Conservation (phyloP, 345 rosid species). For the Hibiscus syriacus region DNA sequence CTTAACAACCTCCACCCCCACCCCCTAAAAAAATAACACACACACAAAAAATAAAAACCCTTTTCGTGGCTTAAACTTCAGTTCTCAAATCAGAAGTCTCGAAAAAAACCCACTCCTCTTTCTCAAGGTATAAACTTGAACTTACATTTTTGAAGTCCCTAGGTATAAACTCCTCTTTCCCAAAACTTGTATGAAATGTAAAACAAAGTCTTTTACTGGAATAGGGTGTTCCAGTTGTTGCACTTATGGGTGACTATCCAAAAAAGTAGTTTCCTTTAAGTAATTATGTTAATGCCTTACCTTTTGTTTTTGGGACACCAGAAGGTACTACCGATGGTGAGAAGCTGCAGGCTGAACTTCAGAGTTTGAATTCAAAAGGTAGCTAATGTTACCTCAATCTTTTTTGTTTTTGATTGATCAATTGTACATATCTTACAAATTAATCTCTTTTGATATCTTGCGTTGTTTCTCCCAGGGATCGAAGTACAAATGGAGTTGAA, state of each 20-base stretch:
- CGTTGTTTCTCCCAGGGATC: conserved; percentile 36
- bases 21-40: too few relatives aligned
- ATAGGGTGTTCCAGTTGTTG: neutral
- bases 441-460: too few relatives aligned
- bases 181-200: too few relatives aligned
- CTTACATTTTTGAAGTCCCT: too few relatives aligned
- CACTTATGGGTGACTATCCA: neutral
- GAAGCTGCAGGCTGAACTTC: conserved; percentile 65
- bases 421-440: neutral
- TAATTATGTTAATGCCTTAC: neutral
- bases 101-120: neutral
- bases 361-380: conserved; percentile 73
- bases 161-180: too few relatives aligned
- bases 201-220: neutral
- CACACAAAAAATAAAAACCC: too few relatives aligned
- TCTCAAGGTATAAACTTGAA: neutral
- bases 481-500: conserved; percentile 75
- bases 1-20: neutral
- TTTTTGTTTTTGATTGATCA: neutral
- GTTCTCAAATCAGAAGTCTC: neutral
- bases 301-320: conserved; percentile 13
- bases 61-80: neutral
- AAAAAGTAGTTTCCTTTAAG: neutral
- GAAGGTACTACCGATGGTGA: conserved; percentile 41
- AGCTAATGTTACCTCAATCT: conserved; percentile 1